Base-by-base conservation (phyloP, 805 yeast species). In the Naumovozyma dairenensis region DNA sequence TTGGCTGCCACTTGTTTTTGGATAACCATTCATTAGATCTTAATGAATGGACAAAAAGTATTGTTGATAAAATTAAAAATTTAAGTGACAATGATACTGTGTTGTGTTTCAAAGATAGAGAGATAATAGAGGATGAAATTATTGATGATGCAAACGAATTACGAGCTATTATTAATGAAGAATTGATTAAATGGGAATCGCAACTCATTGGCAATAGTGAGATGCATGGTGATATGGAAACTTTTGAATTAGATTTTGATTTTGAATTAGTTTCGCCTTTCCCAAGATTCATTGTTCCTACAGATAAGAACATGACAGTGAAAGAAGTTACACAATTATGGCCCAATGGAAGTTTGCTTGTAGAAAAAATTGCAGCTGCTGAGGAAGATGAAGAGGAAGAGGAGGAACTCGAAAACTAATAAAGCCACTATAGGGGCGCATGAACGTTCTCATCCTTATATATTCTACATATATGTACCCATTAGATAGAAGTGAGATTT, bases 291-390 rank as follows among this genome's bases (percentile, higher is more conserved):
- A 55, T 59, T n/a, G 52, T 81, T 12, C 64, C 60, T 4, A 38
- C 46, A 4, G 60, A 59, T 20, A 38, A 49, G 10, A 46, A 49
- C 0, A 34, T 38, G 14, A 17, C 34, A 2, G 53, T 80, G 5
- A 49, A 47, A 20, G 69, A 71, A 21, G 65, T 64, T 24, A 45
- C 58, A 1, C 60, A 68, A 24, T 49, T 80, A n/a, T 76, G 72
- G 70, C 92, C 92, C n/a, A 77, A 67, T 45, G 86, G 86, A 2
- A 77, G 72, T 42, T 44, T 80, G 17, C 55, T 79, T 33, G 69
- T 76, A 4, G 81, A 76, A 44, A 57, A 51, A 3, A 38, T 56
- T 4, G 45, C 52, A 13, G 60, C 48, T 5, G 59, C 59, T 1
- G 57, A 49, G 1, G 60, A 53, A 2, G 52, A 48, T 3, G 44